Base-by-base conservation (phyloP, 2,329 filamentous ascomycete species). In the Penicillium frequentans region DNA sequence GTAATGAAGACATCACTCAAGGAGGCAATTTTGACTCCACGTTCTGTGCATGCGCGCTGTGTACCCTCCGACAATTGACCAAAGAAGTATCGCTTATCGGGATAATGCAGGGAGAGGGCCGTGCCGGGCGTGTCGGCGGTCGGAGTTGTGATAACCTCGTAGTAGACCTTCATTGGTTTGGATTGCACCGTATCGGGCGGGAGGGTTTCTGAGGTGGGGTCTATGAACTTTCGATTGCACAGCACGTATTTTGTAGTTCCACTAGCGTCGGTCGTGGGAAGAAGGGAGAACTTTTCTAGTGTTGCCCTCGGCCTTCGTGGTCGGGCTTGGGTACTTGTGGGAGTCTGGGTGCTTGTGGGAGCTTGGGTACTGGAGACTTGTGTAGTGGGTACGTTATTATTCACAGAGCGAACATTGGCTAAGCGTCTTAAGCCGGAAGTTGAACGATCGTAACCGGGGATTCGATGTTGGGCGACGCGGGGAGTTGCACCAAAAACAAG, bases 111-210 rank as follows among this genome's bases (percentile, higher is more conserved):
- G 37, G 91, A 72, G 31, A 98, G 73, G 49, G 85, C 84, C 2
- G 91, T 90, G 53, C 93, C 93, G 1, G 88, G 85, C 21, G 92
- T 96, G 75, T 99, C 95, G 57, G 88, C 89, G 64, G 93, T 95
- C 14, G 93, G 93, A 57, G 89, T 90, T 19, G 88, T 89, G 60
- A 93, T 74, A 66, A 98, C 77, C 73, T 96, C 88, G 55, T 93
- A 81, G 67, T 81, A 86, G 70, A 83, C 88, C 65, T 87, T 82
- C 93, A 96, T 96, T 61, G 72, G 71, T 43, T 59, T 29, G 21
- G 48, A 55, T 53, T 60, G 56, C 2, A 14, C 29, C 2, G 45
- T 16, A 6, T 57, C 35, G 14, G 37, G 16, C 8, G 58, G 58
- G 6, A 37, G 21, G 43, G 56, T 49, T 31, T 59, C 48, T 27